These are phyloP conservation scores for Lentinula boryana DNA, from an alignment of 768 basidiomycete species.

Conservation along the genomic window DNA sequence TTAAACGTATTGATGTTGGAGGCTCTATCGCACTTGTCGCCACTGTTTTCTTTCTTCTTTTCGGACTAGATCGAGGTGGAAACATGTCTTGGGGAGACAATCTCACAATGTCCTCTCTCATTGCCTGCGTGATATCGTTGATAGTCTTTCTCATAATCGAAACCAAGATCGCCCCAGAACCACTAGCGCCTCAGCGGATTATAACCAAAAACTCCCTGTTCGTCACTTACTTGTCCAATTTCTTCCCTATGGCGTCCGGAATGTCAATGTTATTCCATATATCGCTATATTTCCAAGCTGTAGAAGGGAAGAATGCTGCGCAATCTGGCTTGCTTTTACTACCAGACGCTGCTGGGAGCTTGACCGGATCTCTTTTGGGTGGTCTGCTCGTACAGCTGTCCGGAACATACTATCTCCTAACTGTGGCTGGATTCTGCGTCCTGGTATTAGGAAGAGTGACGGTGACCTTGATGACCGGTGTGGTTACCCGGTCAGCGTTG, in stretches of 20 bases:
- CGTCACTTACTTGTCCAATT: conserved; percentile 24
- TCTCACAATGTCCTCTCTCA: conserved; percentile 6
- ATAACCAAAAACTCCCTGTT: conserved; percentile 20
- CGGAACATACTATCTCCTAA: conserved; percentile 24
- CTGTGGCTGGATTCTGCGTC: conserved; percentile 14
- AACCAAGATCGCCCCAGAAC: conserved; percentile 22
- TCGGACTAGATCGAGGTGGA: conserved; percentile 25
- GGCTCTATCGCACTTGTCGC: conserved; percentile 28
- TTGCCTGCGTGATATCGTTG: not conserved
- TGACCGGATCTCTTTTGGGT: conserved; percentile 20
- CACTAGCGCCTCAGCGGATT: conserved; percentile 26
- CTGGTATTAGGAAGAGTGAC: conserved; percentile 16
- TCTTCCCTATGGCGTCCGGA: conserved; percentile 20
- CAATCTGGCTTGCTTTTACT: conserved; percentile 24
- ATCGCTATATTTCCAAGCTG: conserved; percentile 28
- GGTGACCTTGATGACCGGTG: conserved; percentile 18
- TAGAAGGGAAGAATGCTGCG: conserved; percentile 17
- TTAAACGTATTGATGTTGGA: conserved; percentile 30
- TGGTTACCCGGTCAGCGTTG: conserved; percentile 4
- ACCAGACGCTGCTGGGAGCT: conserved; percentile 21
- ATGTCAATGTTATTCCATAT: conserved; percentile 20
- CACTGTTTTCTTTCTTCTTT: conserved; percentile 25
- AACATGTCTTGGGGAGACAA: conserved; percentile 9
- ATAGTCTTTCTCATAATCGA: conserved; percentile 21
- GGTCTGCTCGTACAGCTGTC: conserved; percentile 27